Conservation (phyloP, 2,329 filamentous ascomycete species). For the Colletotrichum falcatum region DNA sequence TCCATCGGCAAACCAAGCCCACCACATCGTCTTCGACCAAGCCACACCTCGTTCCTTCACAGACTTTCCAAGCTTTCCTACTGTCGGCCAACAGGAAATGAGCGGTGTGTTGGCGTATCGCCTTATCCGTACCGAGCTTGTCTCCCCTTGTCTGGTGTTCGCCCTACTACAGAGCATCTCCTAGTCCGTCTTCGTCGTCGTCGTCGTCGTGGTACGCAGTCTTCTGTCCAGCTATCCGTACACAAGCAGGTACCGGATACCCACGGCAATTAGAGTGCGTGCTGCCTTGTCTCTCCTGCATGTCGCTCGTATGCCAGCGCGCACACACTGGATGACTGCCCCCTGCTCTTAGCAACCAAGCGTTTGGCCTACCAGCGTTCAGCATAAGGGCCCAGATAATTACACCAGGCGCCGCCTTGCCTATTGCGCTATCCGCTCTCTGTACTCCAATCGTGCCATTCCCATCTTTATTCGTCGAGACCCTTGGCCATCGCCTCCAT, state of each 20-base stretch:
- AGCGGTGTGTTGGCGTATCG: conserved; percentile 41
- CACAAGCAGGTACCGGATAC: neutral
- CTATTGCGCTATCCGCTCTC: conserved; percentile 29
- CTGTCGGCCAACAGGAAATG: conserved; percentile 31
- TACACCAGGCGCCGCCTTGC: conserved; percentile 33
- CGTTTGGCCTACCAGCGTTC: conserved; percentile 22
- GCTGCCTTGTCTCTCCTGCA: conserved; percentile 30
- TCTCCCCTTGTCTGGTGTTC: conserved; percentile 18
- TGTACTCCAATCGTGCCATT: conserved; percentile 35
- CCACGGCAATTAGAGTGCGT: neutral
- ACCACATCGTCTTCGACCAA: neutral
- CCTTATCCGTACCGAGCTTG: conserved; percentile 10
- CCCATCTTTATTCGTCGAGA: conserved; percentile 29
- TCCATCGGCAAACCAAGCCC: conserved; percentile 16
- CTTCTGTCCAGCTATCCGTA: neutral
- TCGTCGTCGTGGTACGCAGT: conserved; percentile 6
- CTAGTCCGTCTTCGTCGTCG: conserved; percentile 9
- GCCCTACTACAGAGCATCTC: conserved; percentile 11
- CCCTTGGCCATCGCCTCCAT: conserved; percentile 21
- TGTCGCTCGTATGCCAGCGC: conserved; percentile 34
- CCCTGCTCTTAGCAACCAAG: conserved; percentile 35
- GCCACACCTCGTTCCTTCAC: conserved; percentile 10
- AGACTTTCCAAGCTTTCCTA: neutral
- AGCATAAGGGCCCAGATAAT: conserved; percentile 13
- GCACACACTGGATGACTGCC: conserved; percentile 11